Percentiles rank a stretch among this genome's conserved stretches.
Conservation (phyloP, 371 early-diverging fungal species). For the Mucor velutinosus region DNA sequence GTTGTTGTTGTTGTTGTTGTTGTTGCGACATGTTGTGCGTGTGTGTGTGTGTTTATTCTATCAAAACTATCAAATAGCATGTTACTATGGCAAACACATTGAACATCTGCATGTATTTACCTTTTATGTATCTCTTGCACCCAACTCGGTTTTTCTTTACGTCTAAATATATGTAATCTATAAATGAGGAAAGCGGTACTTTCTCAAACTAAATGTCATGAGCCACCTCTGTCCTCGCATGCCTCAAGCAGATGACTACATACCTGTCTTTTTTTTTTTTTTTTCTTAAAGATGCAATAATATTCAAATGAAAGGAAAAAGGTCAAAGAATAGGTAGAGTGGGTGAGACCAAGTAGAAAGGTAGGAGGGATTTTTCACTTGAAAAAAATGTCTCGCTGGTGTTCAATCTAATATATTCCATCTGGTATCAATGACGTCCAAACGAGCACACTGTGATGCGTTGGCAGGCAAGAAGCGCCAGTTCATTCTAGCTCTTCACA, state of each 20-base stretch:
- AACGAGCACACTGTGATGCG: not conserved
- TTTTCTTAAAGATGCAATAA: not conserved
- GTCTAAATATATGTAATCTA: not conserved
- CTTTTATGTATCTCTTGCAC: not conserved
- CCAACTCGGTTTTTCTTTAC: not conserved
- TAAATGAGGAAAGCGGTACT: not conserved
- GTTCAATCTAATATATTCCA: not conserved
- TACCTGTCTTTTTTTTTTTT: not conserved
- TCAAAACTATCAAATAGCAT: not conserved
- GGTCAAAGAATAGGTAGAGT: not conserved
- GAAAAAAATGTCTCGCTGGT: slow-evolving; percentile 1
- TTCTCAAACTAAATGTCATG: not conserved
- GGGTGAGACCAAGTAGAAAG: not conserved
- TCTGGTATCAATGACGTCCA: not conserved
- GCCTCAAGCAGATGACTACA: not conserved
- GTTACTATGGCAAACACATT: not conserved
- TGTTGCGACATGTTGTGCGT: not conserved
- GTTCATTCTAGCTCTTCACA: not conserved
- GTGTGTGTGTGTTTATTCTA: not conserved
- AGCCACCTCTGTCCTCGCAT: not conserved
- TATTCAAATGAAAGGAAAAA: not conserved
- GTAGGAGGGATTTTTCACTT: not conserved
- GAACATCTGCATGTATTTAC: not conserved
- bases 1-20: not conserved
- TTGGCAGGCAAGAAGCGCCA: not conserved